A percentile compares a stretch with the other conserved stretches of the same genome.
Conservation (phyloP, 2,329 filamentous ascomycete genomes). For the Canariomyces notabilis region DNA sequence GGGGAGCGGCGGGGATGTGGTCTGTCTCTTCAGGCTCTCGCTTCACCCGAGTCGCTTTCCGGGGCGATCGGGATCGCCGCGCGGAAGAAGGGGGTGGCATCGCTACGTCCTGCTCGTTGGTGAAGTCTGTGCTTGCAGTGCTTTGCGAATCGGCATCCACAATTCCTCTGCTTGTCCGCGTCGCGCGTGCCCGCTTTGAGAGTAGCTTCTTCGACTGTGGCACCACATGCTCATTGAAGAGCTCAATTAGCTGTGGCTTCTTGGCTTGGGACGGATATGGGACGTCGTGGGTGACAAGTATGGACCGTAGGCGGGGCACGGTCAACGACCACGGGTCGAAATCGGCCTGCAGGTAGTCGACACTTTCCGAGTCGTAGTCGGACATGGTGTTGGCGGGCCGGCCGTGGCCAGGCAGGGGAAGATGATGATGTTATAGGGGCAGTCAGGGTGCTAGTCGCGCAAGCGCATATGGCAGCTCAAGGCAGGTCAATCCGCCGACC, state of each 20-base stretch:
- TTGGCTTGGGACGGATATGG: constrained; percentile 84
- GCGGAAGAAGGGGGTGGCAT: constrained; percentile 44
- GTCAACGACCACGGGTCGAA: constrained; percentile 84
- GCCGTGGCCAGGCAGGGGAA: neutral
- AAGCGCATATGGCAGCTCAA: constrained; percentile 1
- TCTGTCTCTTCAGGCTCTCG: constrained; percentile 46
- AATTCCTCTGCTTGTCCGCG: constrained; percentile 84
- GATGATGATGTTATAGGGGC: neutral
- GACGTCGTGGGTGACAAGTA: constrained; percentile 84
- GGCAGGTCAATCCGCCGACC: neutral
- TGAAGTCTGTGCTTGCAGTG: constrained; percentile 43
- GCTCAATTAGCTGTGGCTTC: constrained; percentile 78
- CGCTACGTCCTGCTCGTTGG: constrained; percentile 56
- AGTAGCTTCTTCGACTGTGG: constrained; percentile 76
- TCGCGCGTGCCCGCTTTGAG: constrained; percentile 68
- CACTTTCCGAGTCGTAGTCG: constrained; percentile 59
- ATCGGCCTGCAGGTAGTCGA: constrained; percentile 78
- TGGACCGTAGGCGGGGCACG: constrained; percentile 81
- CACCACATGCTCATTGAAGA: constrained; percentile 74
- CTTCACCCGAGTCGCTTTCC: constrained; percentile 51
- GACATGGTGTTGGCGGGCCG: constrained; percentile 42
- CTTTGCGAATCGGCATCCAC: constrained; percentile 63
- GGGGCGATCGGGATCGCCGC: constrained; percentile 49
- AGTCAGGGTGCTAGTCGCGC: neutral
- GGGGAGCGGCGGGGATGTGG: constrained; percentile 23